Percentiles rank a stretch among this genome's conserved stretches.
phyloP scores from a whole-genome alignment of 2,329 filamentous ascomycete species.

The Myriosclerotinia scirpicola region DNA sequence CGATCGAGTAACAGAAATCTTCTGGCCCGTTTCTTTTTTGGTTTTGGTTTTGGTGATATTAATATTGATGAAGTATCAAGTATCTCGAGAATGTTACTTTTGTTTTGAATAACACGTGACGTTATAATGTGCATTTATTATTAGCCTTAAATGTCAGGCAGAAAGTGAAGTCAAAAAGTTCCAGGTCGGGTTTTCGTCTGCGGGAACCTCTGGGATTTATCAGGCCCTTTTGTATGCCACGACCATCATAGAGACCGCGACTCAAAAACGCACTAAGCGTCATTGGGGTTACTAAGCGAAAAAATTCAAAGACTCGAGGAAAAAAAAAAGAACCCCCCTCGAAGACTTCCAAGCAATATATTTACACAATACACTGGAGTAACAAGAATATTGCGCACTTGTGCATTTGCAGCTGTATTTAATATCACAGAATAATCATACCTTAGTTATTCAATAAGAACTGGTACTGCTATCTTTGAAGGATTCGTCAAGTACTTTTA shows the following conservation, averaged over 20 bases:
- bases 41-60: not conserved
- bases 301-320: not conserved
- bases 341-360: too few relatives aligned
- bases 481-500: not conserved
- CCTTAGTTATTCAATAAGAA: not conserved
- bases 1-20: not conserved
- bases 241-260: constrained; percentile 10
- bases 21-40: too few relatives aligned
- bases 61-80: not conserved
- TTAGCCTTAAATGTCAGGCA: not conserved
- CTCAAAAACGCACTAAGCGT: constrained; percentile 16
- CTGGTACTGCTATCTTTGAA: not conserved
- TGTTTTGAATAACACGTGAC: constrained; percentile 1
- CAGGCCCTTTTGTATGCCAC: constrained; percentile 19
- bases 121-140: not conserved
- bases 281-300: constrained; percentile 18
- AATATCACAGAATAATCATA: not conserved
- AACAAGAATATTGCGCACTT: not conserved
- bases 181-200: constrained; percentile 19
- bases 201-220: constrained; percentile 18
- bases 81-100: not conserved
- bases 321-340: not conserved
- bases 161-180: constrained; percentile 17
- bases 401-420: not conserved
- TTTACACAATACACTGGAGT: too few relatives aligned